phyloP scores from a whole-genome alignment of 306 rosid genomes.

The Glycine soja region DNA sequence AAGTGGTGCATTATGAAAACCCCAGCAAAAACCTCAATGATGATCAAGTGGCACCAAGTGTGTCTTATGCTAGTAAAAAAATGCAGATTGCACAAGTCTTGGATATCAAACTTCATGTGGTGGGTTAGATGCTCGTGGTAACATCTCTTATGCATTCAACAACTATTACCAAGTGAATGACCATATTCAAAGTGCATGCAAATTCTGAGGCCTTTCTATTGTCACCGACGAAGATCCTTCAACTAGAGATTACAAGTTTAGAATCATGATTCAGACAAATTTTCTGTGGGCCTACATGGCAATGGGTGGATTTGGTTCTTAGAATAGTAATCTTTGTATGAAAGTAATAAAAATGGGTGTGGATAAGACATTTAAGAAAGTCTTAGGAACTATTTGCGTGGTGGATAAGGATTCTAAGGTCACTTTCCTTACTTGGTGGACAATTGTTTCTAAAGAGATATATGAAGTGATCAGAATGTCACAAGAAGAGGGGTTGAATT shows the following conservation, averaged over 20 bases:
- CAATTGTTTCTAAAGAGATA: no score
- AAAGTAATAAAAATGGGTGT: no score
- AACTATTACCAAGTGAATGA: conserved; percentile 76
- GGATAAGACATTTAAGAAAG: no score
- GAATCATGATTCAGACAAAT: conserved; percentile 70
- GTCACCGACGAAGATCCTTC: conserved; percentile 76
- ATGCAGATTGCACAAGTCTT: conserved; percentile 92
- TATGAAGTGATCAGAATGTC: no score
- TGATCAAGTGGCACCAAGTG: conserved; percentile 71
- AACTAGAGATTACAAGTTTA: conserved; percentile 66
- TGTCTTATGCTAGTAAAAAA: conserved; percentile 75
- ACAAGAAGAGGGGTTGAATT: no score
- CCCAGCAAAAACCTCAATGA: conserved; percentile 69
- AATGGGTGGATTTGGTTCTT: conserved; percentile 45
- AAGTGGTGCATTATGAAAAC: conserved; percentile 83
- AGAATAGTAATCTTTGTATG: conserved; percentile 45
- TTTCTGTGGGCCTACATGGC: conserved; percentile 32
- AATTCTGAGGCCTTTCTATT: conserved; percentile 74
- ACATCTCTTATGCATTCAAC: conserved; percentile 89
- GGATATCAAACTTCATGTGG: conserved; percentile 87
- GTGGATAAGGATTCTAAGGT: no score
- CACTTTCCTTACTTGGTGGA: no score
- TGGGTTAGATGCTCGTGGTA: conserved; percentile 65
- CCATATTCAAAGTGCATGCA: conserved; percentile 75
- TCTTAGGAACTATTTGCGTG: no score